A percentile compares a stretch with the other conserved stretches of the same genome.
phyloP scores from a whole-genome alignment of 345 rosid species.

The Syzygium aqueum region DNA sequence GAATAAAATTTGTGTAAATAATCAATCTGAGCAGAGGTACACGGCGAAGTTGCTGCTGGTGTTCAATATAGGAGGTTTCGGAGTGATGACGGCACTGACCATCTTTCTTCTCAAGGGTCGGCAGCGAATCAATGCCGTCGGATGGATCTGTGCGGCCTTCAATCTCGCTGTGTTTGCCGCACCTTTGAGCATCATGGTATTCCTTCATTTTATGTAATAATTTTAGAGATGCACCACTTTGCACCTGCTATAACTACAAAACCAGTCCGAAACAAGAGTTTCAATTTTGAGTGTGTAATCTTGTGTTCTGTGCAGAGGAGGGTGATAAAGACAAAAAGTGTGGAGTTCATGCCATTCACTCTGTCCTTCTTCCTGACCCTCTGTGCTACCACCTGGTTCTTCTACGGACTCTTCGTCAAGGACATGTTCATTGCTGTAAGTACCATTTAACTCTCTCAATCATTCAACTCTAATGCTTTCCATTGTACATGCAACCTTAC shows the following conservation, averaged over 20 bases:
- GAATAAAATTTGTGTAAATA: neutral
- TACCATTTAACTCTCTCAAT: neutral
- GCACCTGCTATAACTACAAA: neutral
- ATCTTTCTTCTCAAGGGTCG: constrained; percentile 21
- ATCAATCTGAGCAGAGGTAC: constrained; percentile 26
- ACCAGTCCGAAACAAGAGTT: neutral
- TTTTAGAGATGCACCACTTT: neutral
- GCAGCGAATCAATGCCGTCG: constrained; percentile 40
- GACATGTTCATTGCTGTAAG: constrained; percentile 76
- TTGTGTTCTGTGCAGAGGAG: constrained; percentile 32
- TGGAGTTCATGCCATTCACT: constrained; percentile 79
- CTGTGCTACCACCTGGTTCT: constrained; percentile 80
- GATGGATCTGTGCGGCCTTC: constrained; percentile 72
- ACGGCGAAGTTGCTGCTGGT: constrained; percentile 42
- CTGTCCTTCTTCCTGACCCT: constrained; percentile 65
- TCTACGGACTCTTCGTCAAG: constrained; percentile 59
- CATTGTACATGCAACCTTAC: neutral
- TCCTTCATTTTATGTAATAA: neutral
- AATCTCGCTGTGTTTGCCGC: constrained; percentile 63
- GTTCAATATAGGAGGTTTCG: constrained; percentile 50
- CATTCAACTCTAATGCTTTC: neutral
- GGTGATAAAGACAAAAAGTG: constrained; percentile 75
- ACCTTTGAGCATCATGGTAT: constrained; percentile 75
- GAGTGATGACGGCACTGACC: constrained; percentile 28
- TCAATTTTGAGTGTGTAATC: neutral